Conservation (phyloP, 805 yeast species). For the Cyberlindnera meyerae region DNA sequence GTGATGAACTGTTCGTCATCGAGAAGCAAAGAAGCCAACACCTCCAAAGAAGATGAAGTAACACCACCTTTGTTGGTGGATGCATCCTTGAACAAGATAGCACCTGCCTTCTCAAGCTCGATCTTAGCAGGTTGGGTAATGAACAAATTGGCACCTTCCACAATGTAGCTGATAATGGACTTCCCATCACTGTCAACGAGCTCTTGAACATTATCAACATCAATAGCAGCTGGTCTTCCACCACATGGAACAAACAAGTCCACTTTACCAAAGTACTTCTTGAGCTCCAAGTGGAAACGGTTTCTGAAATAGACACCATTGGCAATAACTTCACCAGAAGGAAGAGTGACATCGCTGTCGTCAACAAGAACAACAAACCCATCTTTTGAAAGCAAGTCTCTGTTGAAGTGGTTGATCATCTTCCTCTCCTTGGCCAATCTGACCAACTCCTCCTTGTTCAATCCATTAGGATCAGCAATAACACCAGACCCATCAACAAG, state of each 20-base stretch:
- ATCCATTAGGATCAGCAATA: constrained; percentile 84
- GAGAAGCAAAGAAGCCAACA: constrained; percentile 87
- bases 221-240: constrained; percentile 96
- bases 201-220: constrained; percentile 69
- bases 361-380: constrained; percentile 87
- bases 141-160: constrained; percentile 96
- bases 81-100: constrained; percentile 87
- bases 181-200: constrained; percentile 74
- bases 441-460: constrained; percentile 71
- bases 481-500: constrained; percentile 96
- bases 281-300: constrained; percentile 73
- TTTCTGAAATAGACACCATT: constrained; percentile 91
- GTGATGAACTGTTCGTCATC: constrained; percentile 77
- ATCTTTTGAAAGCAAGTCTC: constrained; percentile 54
- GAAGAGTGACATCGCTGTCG: constrained; percentile 73
- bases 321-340: constrained; percentile 64
- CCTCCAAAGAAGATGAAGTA: constrained; percentile 93
- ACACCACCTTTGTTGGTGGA: constrained; percentile 99
- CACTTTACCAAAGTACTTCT: constrained; percentile 57
- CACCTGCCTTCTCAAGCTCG: constrained; percentile 80
- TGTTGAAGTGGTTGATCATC: constrained; percentile 69
- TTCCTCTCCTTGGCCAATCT: constrained; percentile 74
- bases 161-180: constrained; percentile 76
- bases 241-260: constrained; percentile 97
- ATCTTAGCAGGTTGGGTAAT: constrained; percentile 92